These are phyloP conservation scores for Cydonia oblonga DNA, from an alignment of 331 rosid genomes.

Conservation along the genomic window DNA sequence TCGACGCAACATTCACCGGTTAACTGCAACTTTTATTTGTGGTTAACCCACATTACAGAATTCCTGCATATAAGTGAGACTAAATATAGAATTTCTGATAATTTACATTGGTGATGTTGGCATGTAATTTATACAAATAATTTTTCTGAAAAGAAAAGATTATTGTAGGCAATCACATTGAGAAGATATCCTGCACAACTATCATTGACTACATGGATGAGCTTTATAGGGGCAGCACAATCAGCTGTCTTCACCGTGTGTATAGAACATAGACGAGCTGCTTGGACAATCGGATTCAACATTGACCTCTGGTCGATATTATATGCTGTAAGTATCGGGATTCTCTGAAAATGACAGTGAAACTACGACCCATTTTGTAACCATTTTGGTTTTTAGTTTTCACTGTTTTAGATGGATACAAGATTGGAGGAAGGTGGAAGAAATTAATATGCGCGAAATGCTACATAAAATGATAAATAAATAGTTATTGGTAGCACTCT, in stretches of 20 bases:
- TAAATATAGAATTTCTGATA: background rate
- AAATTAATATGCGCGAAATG: background rate
- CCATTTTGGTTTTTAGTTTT: background rate
- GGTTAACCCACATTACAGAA: background rate
- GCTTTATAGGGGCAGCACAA: conserved; percentile 55
- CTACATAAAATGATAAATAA: background rate
- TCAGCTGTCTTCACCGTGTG: conserved; percentile 38
- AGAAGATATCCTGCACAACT: conserved; percentile 73
- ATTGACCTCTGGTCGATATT: conserved; percentile 55
- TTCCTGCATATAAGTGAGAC: background rate
- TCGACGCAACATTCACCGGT: background rate
- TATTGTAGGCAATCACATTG: conserved; percentile 50
- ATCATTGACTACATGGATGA: conserved; percentile 71
- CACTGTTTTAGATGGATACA: background rate
- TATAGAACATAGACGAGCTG: conserved; percentile 34
- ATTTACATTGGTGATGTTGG: background rate
- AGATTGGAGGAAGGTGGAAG: background rate
- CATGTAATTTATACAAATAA: background rate
- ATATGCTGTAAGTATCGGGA: conserved; percentile 46
- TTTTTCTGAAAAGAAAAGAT: background rate
- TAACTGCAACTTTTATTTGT: background rate
- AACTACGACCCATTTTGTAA: background rate
- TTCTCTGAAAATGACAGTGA: background rate
- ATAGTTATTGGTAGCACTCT: background rate
- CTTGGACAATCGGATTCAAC: conserved; percentile 51